These are phyloP conservation scores for Chionographis japonica DNA, from an alignment of 106 monocot genomes.

Conservation along the genomic window DNA sequence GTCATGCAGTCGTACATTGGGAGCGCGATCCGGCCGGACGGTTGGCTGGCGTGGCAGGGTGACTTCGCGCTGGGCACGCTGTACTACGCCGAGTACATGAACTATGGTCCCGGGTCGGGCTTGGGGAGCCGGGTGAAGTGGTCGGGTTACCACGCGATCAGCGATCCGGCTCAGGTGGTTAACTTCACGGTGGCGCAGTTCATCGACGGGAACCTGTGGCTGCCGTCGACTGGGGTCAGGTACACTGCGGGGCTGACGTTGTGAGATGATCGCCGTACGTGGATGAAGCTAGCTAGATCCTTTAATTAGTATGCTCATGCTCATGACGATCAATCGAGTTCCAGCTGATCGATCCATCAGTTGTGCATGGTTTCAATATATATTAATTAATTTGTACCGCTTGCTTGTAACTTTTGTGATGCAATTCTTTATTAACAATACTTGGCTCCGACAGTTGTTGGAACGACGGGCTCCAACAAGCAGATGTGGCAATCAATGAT, in stretches of 20 bases:
- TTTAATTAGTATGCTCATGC: no score
- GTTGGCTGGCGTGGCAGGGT: conserved; percentile 64
- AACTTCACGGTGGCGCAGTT: conserved; percentile 66
- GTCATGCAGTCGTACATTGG: conserved; percentile 69
- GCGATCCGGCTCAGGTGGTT: conserved; percentile 6
- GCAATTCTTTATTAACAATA: no score
- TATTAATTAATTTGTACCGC: no score
- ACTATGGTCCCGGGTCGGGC: conserved; percentile 56
- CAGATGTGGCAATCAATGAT: no score
- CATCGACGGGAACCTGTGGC: conserved; percentile 66
- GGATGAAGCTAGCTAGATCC: no score
- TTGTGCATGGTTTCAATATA: no score
- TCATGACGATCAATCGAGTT: no score
- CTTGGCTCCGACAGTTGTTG: no score
- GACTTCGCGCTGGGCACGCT: conserved; percentile 56
- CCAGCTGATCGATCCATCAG: no score
- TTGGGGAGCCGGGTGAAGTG: conserved; percentile 43
- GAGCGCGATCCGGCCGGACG: conserved; percentile 32
- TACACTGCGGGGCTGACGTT: conserved; percentile 45
- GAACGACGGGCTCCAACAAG: no score
- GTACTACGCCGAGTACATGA: conserved; percentile 76
- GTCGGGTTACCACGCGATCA: conserved; percentile 53
- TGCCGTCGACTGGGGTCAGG: conserved; percentile 57
- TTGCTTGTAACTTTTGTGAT: no score
- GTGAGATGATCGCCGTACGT: not conserved